Percentiles rank a stretch among this genome's conserved stretches.
phyloP scores from a whole-genome alignment of 805 yeast species.

The Cyberlindnera sargentensis region DNA sequence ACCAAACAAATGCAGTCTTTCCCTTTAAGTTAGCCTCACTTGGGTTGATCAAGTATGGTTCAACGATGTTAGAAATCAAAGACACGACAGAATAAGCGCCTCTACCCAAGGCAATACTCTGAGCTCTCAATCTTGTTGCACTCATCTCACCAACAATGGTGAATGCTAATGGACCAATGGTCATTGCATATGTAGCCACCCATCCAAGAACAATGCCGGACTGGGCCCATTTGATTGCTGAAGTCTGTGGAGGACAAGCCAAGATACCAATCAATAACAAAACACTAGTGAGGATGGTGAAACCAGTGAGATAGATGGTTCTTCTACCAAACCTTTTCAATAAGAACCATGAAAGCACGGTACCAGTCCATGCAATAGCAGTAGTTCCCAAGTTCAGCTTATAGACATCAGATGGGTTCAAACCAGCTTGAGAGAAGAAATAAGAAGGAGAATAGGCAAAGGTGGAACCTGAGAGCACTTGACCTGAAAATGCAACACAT shows the following conservation, averaged over 20 bases:
- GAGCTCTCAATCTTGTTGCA: conserved; percentile 33
- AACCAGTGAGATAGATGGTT: conserved; percentile 24
- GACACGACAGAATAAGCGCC: conserved; percentile 25
- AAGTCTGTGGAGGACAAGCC: conserved; percentile 10
- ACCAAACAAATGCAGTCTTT: conserved; percentile 43
- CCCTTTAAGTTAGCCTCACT: conserved; percentile 39
- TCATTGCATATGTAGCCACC: conserved; percentile 26
- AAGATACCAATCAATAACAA: conserved; percentile 13
- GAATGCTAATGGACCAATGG: conserved; percentile 35
- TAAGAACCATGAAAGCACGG: conserved; percentile 27
- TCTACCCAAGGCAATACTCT: conserved; percentile 30
- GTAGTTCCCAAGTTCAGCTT: conserved; percentile 29
- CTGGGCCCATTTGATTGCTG: conserved; percentile 17
- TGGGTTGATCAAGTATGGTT: conserved; percentile 46
- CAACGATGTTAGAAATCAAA: conserved; percentile 31
- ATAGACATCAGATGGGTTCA: conserved; percentile 27
- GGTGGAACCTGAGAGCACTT: conserved; percentile 40
- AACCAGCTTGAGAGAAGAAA: conserved; percentile 43
- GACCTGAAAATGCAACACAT: conserved; percentile 34
- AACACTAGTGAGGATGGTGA: conserved; percentile 14
- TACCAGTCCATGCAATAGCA: conserved; percentile 27
- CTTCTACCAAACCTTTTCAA: conserved; percentile 26
- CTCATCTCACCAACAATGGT: conserved; percentile 33
- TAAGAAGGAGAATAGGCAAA: conserved; percentile 41
- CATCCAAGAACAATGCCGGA: conserved; percentile 14